Percentiles rank a stretch among this genome's conserved stretches.
Evolutionary conservation across 2,329 filamentous ascomycete species (phyloP).

Genomic region (Pseudogymnoascus sp.): DNA sequence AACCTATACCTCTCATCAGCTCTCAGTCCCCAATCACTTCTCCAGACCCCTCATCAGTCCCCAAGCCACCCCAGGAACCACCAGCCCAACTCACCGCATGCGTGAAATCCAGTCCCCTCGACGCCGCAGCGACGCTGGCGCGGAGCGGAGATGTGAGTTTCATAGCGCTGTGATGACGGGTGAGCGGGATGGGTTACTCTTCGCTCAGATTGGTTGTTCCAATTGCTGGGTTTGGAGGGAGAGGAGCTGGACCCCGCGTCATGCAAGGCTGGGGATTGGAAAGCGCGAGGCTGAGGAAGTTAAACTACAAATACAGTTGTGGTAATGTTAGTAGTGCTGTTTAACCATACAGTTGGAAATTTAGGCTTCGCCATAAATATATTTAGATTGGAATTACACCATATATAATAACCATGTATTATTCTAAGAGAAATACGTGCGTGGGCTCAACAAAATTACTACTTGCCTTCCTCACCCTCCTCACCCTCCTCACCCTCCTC

Average conservation of each 20-base stretch:
- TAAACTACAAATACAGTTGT: too few relatives aligned
- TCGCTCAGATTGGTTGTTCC: background rate
- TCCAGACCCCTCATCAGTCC: too few relatives aligned
- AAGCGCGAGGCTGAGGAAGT: background rate
- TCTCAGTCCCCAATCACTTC: too few relatives aligned
- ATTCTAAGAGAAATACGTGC: too few relatives aligned
- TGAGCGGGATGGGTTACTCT: background rate
- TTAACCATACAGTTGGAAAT: too few relatives aligned
- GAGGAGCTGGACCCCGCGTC: background rate
- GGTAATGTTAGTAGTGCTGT: too few relatives aligned
- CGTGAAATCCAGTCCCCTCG: constrained; percentile 27
- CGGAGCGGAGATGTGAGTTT: background rate
- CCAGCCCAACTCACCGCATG: constrained; percentile 25
- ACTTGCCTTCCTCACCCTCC: too few relatives aligned
- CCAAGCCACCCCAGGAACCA: background rate
- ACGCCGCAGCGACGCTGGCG: constrained; percentile 16
- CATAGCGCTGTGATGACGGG: background rate
- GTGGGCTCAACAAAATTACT: too few relatives aligned
- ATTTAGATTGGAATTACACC: too few relatives aligned
- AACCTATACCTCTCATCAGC: constrained; percentile 19
- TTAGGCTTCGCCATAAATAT: too few relatives aligned
- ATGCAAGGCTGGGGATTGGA: background rate
- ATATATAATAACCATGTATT: too few relatives aligned
- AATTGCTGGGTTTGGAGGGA: background rate
- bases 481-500: too few relatives aligned